These are phyloP conservation scores for Zygoascus hellenicus DNA, from an alignment of 1,139 yeast species.

Conservation along the genomic window DNA sequence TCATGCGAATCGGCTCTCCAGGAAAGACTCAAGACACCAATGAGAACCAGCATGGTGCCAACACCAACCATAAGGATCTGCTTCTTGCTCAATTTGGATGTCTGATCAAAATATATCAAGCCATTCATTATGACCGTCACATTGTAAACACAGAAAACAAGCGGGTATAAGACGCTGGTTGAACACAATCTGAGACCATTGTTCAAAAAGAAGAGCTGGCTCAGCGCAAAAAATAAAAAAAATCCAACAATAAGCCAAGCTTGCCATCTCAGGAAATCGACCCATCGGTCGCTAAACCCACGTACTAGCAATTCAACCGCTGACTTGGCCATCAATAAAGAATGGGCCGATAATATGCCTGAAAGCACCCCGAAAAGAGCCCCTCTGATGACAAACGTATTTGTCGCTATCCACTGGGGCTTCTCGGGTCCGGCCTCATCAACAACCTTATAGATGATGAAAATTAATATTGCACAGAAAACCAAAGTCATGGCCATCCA, in stretches of 20 bases:
- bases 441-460: constrained; percentile 13
- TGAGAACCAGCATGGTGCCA: constrained; percentile 47
- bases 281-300: constrained; percentile 30
- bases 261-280: constrained; percentile 34
- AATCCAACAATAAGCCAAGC: constrained; percentile 48
- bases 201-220: constrained; percentile 69
- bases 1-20: constrained; percentile 2
- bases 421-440: constrained; percentile 1
- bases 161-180: constrained; percentile 75
- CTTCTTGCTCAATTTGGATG: constrained; percentile 36
- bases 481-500: constrained; percentile 43
- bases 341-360: constrained; percentile 81
- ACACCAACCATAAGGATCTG: constrained; percentile 43
- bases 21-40: constrained; percentile 54
- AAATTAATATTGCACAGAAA: constrained; percentile 27
- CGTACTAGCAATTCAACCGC: constrained; percentile 58
- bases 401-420: constrained; percentile 2
- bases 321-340: constrained; percentile 77
- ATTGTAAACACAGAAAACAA: constrained; percentile 81
- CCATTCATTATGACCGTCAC: constrained; percentile 70
- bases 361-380: constrained; percentile 61
- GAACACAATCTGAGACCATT: constrained; percentile 66
- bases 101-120: constrained; percentile 54
- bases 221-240: constrained; percentile 64
- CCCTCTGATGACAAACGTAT: constrained; percentile 36